Percentiles rank a stretch among this genome's conserved stretches.
Evolutionary conservation across 2,329 filamentous ascomycete species (phyloP).

Genomic region (Magnaporthiopsis incrustans): DNA sequence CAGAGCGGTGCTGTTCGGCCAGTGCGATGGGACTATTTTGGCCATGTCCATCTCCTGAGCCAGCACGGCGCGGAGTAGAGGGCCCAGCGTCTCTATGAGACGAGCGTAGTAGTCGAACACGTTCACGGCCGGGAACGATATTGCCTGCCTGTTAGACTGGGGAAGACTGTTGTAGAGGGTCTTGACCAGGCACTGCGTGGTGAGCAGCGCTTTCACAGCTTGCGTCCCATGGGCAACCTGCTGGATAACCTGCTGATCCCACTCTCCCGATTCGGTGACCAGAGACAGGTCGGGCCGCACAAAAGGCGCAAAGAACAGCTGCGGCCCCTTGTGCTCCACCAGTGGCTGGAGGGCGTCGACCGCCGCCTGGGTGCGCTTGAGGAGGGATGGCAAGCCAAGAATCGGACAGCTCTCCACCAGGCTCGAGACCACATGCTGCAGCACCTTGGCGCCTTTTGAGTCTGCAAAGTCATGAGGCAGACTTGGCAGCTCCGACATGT

Average conservation of each 20-base stretch:
- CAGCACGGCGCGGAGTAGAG: conserved; percentile 71
- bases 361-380: conserved; percentile 64
- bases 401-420: conserved; percentile 76
- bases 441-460: conserved; percentile 56
- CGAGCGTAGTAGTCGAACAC: conserved; percentile 74
- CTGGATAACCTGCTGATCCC: conserved; percentile 28
- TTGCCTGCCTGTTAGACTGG: conserved; percentile 55
- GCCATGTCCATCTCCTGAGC: conserved; percentile 75
- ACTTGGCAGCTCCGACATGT: conserved; percentile 75
- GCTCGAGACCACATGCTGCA: conserved; percentile 66
- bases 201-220: conserved; percentile 70
- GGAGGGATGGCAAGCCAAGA: conserved; percentile 71
- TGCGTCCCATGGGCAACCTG: conserved; percentile 59
- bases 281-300: conserved; percentile 35
- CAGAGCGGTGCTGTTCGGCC: conserved; percentile 29
- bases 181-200: conserved; percentile 67
- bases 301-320: conserved; percentile 64
- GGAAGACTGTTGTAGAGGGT: conserved; percentile 69
- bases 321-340: conserved; percentile 38
- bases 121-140: conserved; percentile 68
- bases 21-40: conserved; percentile 63
- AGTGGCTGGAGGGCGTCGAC: conserved; percentile 63
- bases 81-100: conserved; percentile 69
- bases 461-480: conserved; percentile 67
- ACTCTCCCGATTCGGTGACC: conserved; percentile 23